Evolutionary conservation across 2,329 filamentous ascomycete species (phyloP).

Genomic region (Talaromyces sp.): DNA sequence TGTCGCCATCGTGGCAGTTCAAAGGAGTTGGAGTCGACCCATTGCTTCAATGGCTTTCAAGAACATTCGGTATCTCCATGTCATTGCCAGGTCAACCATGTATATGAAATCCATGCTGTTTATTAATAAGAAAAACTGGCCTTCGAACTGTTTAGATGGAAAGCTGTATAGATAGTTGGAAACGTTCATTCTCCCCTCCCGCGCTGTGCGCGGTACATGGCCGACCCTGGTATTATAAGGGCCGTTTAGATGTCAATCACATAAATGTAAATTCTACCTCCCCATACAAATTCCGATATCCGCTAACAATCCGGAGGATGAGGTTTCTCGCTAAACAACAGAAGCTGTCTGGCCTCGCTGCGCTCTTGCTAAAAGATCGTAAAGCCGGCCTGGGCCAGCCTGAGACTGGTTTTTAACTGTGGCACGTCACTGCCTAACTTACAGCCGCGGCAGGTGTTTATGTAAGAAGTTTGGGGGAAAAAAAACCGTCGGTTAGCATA

Average conservation of each 20-base stretch:
- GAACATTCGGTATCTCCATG: neutral
- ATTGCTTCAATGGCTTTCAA: neutral
- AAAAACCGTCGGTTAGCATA: no score
- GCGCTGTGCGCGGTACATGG: neutral
- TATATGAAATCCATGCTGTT: neutral
- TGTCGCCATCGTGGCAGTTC: no score
- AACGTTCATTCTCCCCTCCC: neutral
- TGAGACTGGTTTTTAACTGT: no score
- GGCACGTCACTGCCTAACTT: no score
- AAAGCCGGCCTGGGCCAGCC: no score
- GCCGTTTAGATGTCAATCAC: neutral
- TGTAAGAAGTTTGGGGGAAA: no score
- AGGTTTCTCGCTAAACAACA: neutral
- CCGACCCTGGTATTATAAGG: no score
- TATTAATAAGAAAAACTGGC: neutral
- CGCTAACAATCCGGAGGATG: neutral
- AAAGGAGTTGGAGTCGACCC: neutral
- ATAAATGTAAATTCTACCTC: neutral
- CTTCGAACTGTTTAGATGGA: neutral
- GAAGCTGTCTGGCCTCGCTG: no score
- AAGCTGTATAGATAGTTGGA: neutral
- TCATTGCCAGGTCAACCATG: neutral
- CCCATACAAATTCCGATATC: neutral
- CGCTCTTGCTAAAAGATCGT: no score
- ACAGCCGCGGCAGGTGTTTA: no score